These are phyloP conservation scores for Tricholoma flavovirens DNA, from an alignment of 768 basidiomycete species.

Conservation along the genomic window DNA sequence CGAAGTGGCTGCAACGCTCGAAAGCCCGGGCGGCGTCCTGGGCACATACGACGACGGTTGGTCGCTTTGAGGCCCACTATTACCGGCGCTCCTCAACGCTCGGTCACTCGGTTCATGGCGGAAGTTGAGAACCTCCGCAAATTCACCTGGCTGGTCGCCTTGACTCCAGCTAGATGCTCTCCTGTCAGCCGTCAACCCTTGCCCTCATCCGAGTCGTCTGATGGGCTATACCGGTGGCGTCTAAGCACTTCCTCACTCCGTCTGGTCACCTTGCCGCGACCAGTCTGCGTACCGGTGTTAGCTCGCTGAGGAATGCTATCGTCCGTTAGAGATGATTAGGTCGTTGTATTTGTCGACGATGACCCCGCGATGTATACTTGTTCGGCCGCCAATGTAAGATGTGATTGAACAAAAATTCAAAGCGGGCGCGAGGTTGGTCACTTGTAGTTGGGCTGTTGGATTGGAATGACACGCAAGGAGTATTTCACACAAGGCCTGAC, in stretches of 20 bases:
- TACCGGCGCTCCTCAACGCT: conserved; percentile 3
- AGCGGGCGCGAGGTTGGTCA: conserved; percentile 18
- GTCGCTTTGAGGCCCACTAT: conserved; percentile 1
- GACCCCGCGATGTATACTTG: conserved; percentile 11
- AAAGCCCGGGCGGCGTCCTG: conserved; percentile 12
- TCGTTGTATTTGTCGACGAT: conserved; percentile 5
- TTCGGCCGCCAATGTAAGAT: conserved; percentile 28
- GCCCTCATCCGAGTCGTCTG: conserved; percentile 5
- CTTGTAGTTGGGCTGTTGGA: conserved; percentile 12
- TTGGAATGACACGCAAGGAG: no score
- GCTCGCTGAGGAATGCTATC: neutral
- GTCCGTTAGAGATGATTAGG: neutral
- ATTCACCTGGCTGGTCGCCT: conserved; percentile 35
- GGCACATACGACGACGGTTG: conserved; percentile 10
- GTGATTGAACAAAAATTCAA: conserved; percentile 26
- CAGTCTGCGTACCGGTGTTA: neutral
- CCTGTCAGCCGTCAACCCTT: conserved; percentile 37
- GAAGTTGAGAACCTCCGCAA: conserved; percentile 27
- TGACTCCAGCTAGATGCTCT: conserved; percentile 65
- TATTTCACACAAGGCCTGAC: no score
- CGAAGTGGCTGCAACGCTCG: conserved; percentile 2
- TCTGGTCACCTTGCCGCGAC: conserved; percentile 13
- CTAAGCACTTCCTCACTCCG: conserved; percentile 45
- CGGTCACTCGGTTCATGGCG: conserved; percentile 25
- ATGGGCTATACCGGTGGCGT: conserved; percentile 15